Percentiles rank a stretch among this genome's conserved stretches.
These are phyloP conservation scores for Hypoxylon sp. DNA, from an alignment of 2,329 filamentous ascomycete genomes.

Conservation along the genomic window DNA sequence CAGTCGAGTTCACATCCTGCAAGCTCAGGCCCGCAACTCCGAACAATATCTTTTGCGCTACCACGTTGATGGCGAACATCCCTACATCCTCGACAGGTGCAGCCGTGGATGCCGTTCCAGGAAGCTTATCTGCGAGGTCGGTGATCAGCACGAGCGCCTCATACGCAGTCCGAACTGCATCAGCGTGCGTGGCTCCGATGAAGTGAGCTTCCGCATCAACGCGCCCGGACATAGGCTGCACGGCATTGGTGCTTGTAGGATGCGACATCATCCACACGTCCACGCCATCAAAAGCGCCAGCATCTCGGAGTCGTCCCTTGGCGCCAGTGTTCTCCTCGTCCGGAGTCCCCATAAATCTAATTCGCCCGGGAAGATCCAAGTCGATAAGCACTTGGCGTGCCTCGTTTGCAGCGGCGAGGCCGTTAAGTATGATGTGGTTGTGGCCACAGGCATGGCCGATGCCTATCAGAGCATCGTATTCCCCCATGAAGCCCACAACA, in stretches of 20 bases:
- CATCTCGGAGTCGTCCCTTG: conserved; percentile 19
- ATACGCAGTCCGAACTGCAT: conserved; percentile 24
- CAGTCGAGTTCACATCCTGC: conserved; percentile 25
- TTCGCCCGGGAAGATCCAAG: conserved; percentile 20
- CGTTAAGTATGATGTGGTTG: conserved; percentile 32
- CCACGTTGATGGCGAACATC: conserved; percentile 34
- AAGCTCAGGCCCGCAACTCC: conserved; percentile 16
- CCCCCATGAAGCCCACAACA: conserved; percentile 28
- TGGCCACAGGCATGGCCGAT: conserved; percentile 33
- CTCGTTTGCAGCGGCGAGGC: conserved; percentile 26
- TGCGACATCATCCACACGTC: conserved; percentile 35
- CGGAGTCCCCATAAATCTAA: conserved; percentile 20
- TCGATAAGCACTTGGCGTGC: conserved; percentile 22
- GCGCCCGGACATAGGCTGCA: conserved; percentile 30
- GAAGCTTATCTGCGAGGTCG: conserved; percentile 18
- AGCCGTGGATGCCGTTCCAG: conserved; percentile 23
- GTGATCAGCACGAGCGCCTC: conserved; percentile 28
- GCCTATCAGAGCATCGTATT: conserved; percentile 28
- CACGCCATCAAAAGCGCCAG: conserved; percentile 27
- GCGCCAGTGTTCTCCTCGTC: conserved; percentile 31
- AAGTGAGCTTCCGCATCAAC: conserved; percentile 29
- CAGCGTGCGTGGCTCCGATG: conserved; percentile 21
- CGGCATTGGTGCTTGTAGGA: conserved; percentile 20
- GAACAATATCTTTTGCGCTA: conserved; percentile 13
- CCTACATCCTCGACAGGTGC: conserved; percentile 31